These are phyloP conservation scores for Coemansia sp. DNA, from an alignment of 192 early-diverging fungal species.

Conservation along the genomic window DNA sequence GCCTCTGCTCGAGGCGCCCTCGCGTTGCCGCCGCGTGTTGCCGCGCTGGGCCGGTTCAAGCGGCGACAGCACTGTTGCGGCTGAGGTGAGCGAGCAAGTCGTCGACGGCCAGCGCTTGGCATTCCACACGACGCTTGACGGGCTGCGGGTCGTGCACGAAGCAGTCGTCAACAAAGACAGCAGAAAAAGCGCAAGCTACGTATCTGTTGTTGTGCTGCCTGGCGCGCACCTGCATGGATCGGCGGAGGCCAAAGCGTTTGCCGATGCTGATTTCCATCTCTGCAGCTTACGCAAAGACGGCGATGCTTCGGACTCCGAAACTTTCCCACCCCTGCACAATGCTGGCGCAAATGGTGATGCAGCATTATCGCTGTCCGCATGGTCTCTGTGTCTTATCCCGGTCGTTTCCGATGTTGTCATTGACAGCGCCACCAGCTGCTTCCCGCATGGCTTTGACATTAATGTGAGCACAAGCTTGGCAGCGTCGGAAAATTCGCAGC, in stretches of 20 bases:
- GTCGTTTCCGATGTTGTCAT: conserved; percentile 44
- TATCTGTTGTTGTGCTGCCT: neutral
- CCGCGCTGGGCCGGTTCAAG: neutral
- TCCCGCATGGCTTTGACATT: conserved; percentile 28
- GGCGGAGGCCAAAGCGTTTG: neutral
- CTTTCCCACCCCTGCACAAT: neutral
- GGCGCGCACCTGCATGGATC: neutral
- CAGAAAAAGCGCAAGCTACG: neutral
- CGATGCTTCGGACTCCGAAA: conserved; percentile 4
- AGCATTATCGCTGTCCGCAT: no score
- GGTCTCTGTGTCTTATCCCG: conserved; percentile 2
- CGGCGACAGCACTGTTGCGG: conserved; percentile 7
- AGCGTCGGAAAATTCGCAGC: conserved; percentile 9
- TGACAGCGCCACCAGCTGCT: conserved; percentile 12
- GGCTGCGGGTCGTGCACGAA: conserved; percentile 13
- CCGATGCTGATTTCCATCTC: neutral
- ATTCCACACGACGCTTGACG: conserved; percentile 25
- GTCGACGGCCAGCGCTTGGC: conserved; percentile 24
- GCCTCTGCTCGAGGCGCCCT: conserved; percentile 24
- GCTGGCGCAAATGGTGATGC: neutral
- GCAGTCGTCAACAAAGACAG: neutral
- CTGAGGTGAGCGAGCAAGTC: conserved; percentile 12
- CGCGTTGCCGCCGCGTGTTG: conserved; percentile 7
- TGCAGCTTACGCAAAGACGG: conserved; percentile 41
- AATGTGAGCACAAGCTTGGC: conserved; percentile 1